Evolutionary conservation across 2,329 filamentous ascomycete species (phyloP).

Genomic region (Exophiala oligosperma): DNA sequence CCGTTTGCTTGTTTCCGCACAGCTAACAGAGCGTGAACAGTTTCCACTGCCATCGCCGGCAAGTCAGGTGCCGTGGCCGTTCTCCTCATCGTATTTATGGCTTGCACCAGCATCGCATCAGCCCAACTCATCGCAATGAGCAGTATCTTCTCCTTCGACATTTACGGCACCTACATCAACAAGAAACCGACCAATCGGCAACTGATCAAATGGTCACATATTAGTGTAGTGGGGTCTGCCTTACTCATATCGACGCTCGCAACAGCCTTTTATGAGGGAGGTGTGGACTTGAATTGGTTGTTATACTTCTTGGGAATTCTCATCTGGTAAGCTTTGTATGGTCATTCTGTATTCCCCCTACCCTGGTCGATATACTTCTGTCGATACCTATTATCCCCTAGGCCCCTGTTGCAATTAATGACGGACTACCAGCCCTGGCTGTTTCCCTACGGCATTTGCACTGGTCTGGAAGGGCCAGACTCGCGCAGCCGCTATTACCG

Average conservation of each 20-base stretch:
- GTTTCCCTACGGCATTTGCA: conserved; percentile 74
- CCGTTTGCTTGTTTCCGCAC: no score
- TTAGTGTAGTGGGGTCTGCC: conserved; percentile 35
- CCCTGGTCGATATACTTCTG: no score
- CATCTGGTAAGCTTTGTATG: no score
- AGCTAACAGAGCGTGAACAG: no score
- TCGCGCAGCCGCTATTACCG: conserved; percentile 51
- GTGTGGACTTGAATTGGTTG: no score
- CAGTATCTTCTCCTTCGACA: conserved; percentile 68
- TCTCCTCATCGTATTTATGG: conserved; percentile 81
- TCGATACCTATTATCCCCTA: no score
- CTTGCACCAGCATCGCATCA: conserved; percentile 78
- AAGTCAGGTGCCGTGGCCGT: conserved; percentile 76
- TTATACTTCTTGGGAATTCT: no score
- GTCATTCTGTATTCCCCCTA: no score
- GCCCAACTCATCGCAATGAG: conserved; percentile 83
- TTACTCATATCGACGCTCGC: conserved; percentile 22
- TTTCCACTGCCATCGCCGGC: conserved; percentile 72
- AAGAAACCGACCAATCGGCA: conserved; percentile 25
- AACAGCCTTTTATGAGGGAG: conserved; percentile 32
- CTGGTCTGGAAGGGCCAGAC: conserved; percentile 80
- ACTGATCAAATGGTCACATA: conserved; percentile 29
- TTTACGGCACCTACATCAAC: conserved; percentile 35
- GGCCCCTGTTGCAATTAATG: conserved; percentile 20
- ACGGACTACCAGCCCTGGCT: conserved; percentile 38